Conservation (phyloP, 2,329 filamentous ascomycete genomes). For the Amauroascus niger region DNA sequence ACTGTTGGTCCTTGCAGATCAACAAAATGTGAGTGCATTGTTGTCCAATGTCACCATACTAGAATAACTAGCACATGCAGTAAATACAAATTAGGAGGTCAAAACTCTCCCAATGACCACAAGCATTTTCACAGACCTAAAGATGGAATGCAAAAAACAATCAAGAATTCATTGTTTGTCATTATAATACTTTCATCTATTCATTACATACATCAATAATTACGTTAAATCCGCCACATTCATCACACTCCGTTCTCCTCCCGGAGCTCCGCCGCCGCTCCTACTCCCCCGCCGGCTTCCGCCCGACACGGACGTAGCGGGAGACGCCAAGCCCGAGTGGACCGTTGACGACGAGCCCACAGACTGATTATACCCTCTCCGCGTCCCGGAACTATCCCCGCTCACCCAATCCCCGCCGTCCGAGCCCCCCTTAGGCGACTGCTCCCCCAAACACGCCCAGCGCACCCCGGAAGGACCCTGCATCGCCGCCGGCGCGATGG, state of each 20-base stretch:
- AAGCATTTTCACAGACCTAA: neutral
- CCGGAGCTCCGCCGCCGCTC: neutral
- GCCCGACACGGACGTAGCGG: conserved; percentile 12
- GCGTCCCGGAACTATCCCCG: conserved; percentile 1
- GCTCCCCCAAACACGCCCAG: neutral
- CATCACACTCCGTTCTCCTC: conserved; percentile 5
- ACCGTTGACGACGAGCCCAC: neutral
- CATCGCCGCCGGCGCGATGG: neutral
- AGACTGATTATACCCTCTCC: conserved; percentile 5
- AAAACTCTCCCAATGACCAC: too few species aligned
- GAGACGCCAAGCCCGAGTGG: conserved; percentile 7
- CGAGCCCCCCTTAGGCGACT: neutral
- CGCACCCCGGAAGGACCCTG: neutral
- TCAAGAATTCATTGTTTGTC: neutral
- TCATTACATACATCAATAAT: conserved; percentile 6
- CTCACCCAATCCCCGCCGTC: neutral
- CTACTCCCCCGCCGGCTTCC: conserved; percentile 7
- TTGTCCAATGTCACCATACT: too few species aligned
- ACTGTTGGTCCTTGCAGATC: too few species aligned
- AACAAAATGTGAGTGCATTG: too few species aligned
- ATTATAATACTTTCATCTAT: neutral
- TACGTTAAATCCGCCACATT: conserved; percentile 8
- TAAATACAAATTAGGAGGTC: too few species aligned
- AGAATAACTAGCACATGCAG: too few species aligned
- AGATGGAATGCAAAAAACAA: neutral